Conservation (phyloP, 345 rosid species). For the Arabis alpina region DNA sequence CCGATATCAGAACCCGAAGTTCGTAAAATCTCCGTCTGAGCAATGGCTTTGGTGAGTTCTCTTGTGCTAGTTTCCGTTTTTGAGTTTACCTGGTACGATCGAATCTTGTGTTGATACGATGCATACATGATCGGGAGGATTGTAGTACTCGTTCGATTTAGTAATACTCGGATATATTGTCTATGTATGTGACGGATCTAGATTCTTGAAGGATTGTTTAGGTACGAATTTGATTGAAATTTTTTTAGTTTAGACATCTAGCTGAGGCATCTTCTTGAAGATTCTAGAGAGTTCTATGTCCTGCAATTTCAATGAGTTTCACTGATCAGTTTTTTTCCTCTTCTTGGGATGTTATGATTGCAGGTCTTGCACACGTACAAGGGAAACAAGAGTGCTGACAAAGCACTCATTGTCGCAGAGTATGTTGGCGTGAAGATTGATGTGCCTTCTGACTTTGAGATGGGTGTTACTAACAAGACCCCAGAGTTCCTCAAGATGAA, state of each 20-base stretch:
- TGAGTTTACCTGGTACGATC: slow-evolving; percentile 10
- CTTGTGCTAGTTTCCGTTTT: background rate
- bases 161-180: too few relatives aligned
- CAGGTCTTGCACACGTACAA: slow-evolving; percentile 66
- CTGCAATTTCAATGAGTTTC: background rate
- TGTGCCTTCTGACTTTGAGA: slow-evolving; percentile 62
- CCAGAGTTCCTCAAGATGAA: slow-evolving; percentile 87
- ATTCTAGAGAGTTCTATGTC: too few relatives aligned
- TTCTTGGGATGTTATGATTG: slow-evolving; percentile 3
- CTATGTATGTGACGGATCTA: background rate
- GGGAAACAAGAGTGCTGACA: slow-evolving; percentile 64
- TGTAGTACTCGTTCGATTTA: background rate
- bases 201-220: background rate
- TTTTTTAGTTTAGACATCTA: background rate
- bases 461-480: slow-evolving; percentile 83
- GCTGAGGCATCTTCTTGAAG: background rate
- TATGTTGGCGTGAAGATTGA: slow-evolving; percentile 71
- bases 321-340: slow-evolving; percentile 1
- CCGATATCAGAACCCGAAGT: slow-evolving; percentile 47
- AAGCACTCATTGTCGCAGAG: slow-evolving; percentile 82
- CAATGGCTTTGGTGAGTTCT: slow-evolving; percentile 78
- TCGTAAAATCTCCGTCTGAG: slow-evolving; percentile 42
- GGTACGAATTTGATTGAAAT: background rate
- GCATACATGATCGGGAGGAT: background rate
- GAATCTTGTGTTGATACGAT: background rate